Evolutionary conservation across 805 yeast species (phyloP).

Genomic region (Candida ascalaphidarum): DNA sequence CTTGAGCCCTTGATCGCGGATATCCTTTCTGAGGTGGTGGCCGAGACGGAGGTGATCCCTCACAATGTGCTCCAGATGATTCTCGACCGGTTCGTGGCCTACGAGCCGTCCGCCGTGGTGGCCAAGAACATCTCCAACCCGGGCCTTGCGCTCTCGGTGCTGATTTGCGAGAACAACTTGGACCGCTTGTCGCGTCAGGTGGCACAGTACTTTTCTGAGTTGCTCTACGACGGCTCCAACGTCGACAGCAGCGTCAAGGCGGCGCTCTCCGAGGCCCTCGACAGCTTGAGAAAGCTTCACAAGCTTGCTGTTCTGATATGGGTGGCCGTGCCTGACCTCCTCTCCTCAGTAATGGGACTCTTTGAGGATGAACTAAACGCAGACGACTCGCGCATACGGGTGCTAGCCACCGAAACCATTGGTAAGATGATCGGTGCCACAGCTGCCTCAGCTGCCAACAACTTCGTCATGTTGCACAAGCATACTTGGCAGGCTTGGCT

Average conservation of each 20-base stretch:
- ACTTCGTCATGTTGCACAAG: slow-evolving; percentile 50
- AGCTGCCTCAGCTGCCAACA: slow-evolving; percentile 18
- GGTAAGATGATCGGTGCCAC: slow-evolving; percentile 46
- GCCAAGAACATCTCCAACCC: slow-evolving; percentile 35
- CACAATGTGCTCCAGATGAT: slow-evolving; percentile 51
- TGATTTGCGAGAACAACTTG: slow-evolving; percentile 59
- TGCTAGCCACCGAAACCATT: slow-evolving; percentile 63
- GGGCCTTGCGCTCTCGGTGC: slow-evolving; percentile 56
- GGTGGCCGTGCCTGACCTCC: slow-evolving; percentile 68
- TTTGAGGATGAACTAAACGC: slow-evolving; percentile 75
- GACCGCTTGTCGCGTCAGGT: slow-evolving; percentile 70
- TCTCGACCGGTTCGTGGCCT: slow-evolving; percentile 48
- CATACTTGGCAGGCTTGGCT: slow-evolving; percentile 66
- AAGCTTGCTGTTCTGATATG: slow-evolving; percentile 58
- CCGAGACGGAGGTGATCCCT: slow-evolving; percentile 63
- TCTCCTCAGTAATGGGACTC: slow-evolving; percentile 68
- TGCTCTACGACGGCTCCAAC: slow-evolving; percentile 44
- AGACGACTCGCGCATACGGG: slow-evolving; percentile 52
- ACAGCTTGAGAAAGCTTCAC: slow-evolving; percentile 54
- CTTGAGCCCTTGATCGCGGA: slow-evolving; percentile 60
- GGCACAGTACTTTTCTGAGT: slow-evolving; percentile 74
- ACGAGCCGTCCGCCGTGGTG: slow-evolving; percentile 4
- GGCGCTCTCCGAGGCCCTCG: slow-evolving; percentile 14
- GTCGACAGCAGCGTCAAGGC: slow-evolving; percentile 1
- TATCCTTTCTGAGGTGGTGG: slow-evolving; percentile 63